Percentiles rank a stretch among this genome's conserved stretches.
Conservation (phyloP, 768 basidiomycete genomes). For the Collybiopsis luxurians region DNA sequence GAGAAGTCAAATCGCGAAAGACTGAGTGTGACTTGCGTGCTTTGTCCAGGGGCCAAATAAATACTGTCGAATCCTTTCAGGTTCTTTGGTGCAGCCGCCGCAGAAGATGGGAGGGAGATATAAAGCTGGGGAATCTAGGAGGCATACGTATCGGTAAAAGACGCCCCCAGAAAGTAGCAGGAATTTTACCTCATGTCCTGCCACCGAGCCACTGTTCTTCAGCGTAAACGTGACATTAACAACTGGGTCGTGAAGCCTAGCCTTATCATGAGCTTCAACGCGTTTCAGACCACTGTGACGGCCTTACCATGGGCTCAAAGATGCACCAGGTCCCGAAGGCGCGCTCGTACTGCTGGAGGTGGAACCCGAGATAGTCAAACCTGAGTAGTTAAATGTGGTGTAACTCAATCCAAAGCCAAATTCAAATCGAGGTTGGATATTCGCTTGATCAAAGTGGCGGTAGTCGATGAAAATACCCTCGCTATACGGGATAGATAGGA, state of each 20-base stretch:
- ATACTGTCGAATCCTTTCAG: slow-evolving; percentile 58
- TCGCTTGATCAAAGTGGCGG: slow-evolving; percentile 22
- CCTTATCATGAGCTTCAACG: not conserved
- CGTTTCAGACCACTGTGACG: not conserved
- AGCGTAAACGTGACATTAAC: slow-evolving; percentile 53
- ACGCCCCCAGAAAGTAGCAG: not conserved
- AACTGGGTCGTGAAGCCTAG: slow-evolving; percentile 51
- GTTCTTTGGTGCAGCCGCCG: slow-evolving; percentile 45
- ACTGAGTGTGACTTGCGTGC: slow-evolving; percentile 42
- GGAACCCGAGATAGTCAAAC: slow-evolving; percentile 36
- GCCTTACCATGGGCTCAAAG: slow-evolving; percentile 47
- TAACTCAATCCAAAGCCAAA: slow-evolving; percentile 53
- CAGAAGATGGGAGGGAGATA: slow-evolving; percentile 44
- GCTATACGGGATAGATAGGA: slow-evolving; percentile 51
- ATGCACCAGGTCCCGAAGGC: slow-evolving; percentile 45
- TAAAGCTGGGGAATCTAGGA: slow-evolving; percentile 55
- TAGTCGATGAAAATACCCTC: slow-evolving; percentile 62
- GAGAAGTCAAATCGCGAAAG: slow-evolving; percentile 51
- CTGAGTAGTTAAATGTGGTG: slow-evolving; percentile 44
- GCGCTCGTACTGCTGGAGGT: slow-evolving; percentile 37
- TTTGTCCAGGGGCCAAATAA: slow-evolving; percentile 40
- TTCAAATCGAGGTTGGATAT: slow-evolving; percentile 26
- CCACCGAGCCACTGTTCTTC: slow-evolving; percentile 49
- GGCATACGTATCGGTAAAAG: not conserved
- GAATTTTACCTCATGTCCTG: slow-evolving; percentile 52